Percentiles rank a stretch among this genome's conserved stretches.
Conservation (phyloP, 306 rosid species). For the Comarum palustre region DNA sequence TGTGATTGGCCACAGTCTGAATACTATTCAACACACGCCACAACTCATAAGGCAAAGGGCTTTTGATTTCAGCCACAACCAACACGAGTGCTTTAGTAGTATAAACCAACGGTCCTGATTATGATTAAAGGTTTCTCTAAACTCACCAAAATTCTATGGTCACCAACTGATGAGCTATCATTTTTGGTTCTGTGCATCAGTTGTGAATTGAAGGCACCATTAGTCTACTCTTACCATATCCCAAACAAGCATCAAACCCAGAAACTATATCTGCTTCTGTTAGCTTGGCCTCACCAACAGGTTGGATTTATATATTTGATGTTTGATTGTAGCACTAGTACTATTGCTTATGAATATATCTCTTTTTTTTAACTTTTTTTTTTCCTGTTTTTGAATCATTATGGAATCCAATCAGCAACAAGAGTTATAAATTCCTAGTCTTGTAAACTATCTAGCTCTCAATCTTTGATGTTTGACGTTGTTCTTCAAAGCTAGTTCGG, state of each 20-base stretch:
- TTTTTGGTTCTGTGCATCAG: neutral
- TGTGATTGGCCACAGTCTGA: conserved; percentile 1
- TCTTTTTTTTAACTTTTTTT: neutral
- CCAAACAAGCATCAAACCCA: conserved; percentile 11
- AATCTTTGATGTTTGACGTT: neutral
- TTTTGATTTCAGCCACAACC: conserved; percentile 7
- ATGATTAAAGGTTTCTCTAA: conserved; percentile 1
- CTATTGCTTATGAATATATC: neutral
- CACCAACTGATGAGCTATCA: neutral
- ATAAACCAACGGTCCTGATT: conserved; percentile 11
- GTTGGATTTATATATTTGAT: conserved; percentile 1
- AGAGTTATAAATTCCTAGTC: neutral
- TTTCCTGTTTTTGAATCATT: neutral
- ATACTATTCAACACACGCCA: neutral
- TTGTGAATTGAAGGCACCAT: conserved; percentile 13
- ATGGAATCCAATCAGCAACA: neutral
- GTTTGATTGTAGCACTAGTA: neutral
- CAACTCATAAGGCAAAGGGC: neutral
- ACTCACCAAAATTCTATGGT: neutral
- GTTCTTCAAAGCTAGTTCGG: neutral
- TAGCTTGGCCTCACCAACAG: neutral
- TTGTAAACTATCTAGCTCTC: neutral
- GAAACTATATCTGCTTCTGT: neutral
- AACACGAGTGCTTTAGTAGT: neutral
- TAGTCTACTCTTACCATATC: conserved; percentile 5